Conservation (phyloP, 202 grass and related monocot genomes). For the Hordeum pubiflorum region DNA sequence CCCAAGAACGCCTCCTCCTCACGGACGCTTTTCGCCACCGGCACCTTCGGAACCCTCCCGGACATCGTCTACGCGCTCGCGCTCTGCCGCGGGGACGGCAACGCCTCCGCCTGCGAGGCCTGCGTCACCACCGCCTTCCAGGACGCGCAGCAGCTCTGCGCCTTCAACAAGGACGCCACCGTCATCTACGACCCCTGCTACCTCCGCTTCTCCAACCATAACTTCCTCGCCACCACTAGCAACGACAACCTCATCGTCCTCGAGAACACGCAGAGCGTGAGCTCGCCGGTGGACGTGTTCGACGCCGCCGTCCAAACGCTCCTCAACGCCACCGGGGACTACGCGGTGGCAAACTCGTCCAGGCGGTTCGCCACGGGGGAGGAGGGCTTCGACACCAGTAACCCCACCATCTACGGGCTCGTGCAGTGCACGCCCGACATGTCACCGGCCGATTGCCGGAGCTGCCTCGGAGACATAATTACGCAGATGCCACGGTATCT, state of each 20-base stretch:
- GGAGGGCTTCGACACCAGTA: not conserved
- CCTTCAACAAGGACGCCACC: not conserved
- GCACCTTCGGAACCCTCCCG: constrained; percentile 19
- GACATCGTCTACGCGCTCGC: constrained; percentile 33
- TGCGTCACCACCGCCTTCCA: constrained; percentile 35
- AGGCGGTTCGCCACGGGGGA: constrained; percentile 47
- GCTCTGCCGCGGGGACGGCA: constrained; percentile 59
- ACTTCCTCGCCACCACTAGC: constrained; percentile 23
- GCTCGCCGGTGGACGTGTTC: constrained; percentile 15
- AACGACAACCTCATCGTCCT: not conserved
- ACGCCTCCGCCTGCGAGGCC: constrained; percentile 31
- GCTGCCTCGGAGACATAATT: constrained; percentile 30
- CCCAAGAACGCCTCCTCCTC: constrained; percentile 28
- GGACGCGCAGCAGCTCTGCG: constrained; percentile 31
- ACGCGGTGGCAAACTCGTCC: constrained; percentile 29
- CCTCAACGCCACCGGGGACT: constrained; percentile 22
- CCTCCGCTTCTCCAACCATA: constrained; percentile 35
- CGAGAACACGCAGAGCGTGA: not conserved
- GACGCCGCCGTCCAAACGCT: constrained; percentile 18
- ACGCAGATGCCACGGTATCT: not conserved
- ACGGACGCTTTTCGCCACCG: constrained; percentile 28
- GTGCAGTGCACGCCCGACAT: constrained; percentile 60
- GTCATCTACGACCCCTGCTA: constrained; percentile 35
- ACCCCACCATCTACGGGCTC: constrained; percentile 42
- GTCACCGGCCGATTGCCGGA: constrained; percentile 29